phyloP scores from a whole-genome alignment of 768 basidiomycete species.

The Auriscalpium orientale region DNA sequence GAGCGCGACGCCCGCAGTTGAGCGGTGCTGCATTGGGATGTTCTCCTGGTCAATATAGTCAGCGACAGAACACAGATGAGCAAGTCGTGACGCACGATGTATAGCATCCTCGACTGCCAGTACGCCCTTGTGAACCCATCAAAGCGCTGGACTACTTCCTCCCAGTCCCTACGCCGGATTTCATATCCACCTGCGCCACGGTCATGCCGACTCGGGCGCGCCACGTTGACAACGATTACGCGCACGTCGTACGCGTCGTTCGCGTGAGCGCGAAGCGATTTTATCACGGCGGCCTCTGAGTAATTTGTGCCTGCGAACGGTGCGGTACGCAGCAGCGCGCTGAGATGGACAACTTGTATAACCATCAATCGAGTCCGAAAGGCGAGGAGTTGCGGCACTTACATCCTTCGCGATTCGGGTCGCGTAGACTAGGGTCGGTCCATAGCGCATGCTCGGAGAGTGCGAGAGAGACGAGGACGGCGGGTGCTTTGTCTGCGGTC shows the following conservation, averaged over 20 bases:
- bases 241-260: slow-evolving; percentile 47
- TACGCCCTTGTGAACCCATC: slow-evolving; percentile 30
- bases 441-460: slow-evolving; percentile 70
- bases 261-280: slow-evolving; percentile 48
- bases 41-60: slow-evolving; percentile 47
- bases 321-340: slow-evolving; percentile 40
- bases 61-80: not conserved
- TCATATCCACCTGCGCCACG: slow-evolving; percentile 51
- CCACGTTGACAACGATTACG: slow-evolving; percentile 41
- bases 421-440: slow-evolving; percentile 50
- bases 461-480: slow-evolving; percentile 44
- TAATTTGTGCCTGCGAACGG: slow-evolving; percentile 17
- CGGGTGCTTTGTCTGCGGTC: slow-evolving; percentile 38
- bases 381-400: slow-evolving; percentile 21
- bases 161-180: slow-evolving; percentile 48
- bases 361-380: slow-evolving; percentile 11
- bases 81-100: slow-evolving; percentile 44
- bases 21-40: slow-evolving; percentile 50
- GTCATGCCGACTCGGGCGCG: slow-evolving; percentile 14
- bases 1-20: slow-evolving; percentile 38
- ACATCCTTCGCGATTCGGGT: slow-evolving; percentile 43
- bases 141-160: slow-evolving; percentile 15
- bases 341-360: slow-evolving; percentile 25
- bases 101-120: slow-evolving; percentile 62
- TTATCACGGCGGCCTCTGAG: slow-evolving; percentile 44